Conservation (phyloP, 768 basidiomycete species). For the Agrocybe pediades region DNA sequence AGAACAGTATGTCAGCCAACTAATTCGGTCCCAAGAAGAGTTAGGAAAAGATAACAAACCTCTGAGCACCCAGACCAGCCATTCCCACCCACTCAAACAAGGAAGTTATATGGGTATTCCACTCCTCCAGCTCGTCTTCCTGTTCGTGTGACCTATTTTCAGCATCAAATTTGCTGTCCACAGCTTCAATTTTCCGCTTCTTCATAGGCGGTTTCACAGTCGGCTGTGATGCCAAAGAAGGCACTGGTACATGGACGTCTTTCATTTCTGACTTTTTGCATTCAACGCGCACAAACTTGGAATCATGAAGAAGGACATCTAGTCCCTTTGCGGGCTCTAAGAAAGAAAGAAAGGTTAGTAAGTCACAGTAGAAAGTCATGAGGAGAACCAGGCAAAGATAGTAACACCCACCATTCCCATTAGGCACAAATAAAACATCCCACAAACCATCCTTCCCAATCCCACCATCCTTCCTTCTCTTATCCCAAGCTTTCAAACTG, state of each 20-base stretch:
- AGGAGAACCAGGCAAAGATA: background rate
- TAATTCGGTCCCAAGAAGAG: background rate
- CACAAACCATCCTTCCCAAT: slow-evolving; percentile 37
- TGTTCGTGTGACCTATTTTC: slow-evolving; percentile 8
- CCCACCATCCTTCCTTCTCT: slow-evolving; percentile 28
- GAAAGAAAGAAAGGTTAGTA: slow-evolving; percentile 21
- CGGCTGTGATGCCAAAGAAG: slow-evolving; percentile 29
- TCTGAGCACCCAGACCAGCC: slow-evolving; percentile 64
- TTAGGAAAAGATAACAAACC: slow-evolving; percentile 38
- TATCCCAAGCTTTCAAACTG: slow-evolving; percentile 54
- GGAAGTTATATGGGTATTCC: slow-evolving; percentile 42
- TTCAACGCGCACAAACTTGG: slow-evolving; percentile 18
- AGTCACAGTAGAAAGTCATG: background rate
- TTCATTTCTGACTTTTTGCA: slow-evolving; percentile 25
- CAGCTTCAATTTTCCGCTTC: background rate
- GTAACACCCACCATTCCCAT: slow-evolving; percentile 26
- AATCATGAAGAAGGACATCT: background rate
- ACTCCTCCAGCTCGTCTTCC: slow-evolving; percentile 48
- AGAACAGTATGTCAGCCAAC: background rate
- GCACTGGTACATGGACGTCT: slow-evolving; percentile 45
- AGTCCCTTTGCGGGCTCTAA: slow-evolving; percentile 11
- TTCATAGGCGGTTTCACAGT: background rate
- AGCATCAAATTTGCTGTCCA: slow-evolving; percentile 7
- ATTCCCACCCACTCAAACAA: slow-evolving; percentile 79
- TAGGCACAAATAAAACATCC: slow-evolving; percentile 44